Base-by-base conservation (phyloP, 73 alveolate species). In the Uronychia binucleata region DNA sequence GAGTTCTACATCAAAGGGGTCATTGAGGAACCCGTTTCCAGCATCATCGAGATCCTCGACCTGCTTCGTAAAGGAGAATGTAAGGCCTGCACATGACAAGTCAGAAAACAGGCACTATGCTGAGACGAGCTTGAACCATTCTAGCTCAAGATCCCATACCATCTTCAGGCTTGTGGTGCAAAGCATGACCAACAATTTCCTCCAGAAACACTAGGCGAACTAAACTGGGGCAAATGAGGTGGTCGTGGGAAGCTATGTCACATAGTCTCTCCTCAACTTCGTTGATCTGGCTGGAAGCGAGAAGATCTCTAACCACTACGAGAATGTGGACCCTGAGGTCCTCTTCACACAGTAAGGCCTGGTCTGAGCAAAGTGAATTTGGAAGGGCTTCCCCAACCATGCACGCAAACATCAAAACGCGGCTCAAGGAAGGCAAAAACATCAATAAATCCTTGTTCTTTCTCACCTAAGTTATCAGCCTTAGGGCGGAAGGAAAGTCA, bases 271-370 rank as follows among this genome's bases (percentile, higher is more conserved):
- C 0, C 78, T 92, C 34, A 92, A 92, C 32, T 92, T 97, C 89
- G 99, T 97, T 0, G 99, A 97, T 90, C 82, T 97, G 77, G 99
- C 99, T 32, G 99, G 99, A 1, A 93, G 98, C 74, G 99, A 97
- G 86, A 93, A 94, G 77, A 86, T 96, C 25, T 90, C 97, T 27
- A 82, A 81, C 28, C 97, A 92, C 74, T 74, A 84, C 34, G 85
- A 84, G 8, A 76, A 84, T 28, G 75, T 58, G 31, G 84, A 84
- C 27, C 85, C 34, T 1, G 90, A 74, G 30, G 90, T 33, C 29
- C 31, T 84, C 0, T 59, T 75, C 30, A 75, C 28, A 28, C 59
- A 28, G 81, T 26, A 8, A 75, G 30, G 34, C 19, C 19, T 46
- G 67, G 67, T 19, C 5, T 46, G 19, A 46, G 19, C n/a, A 13